These are phyloP conservation scores for Cardiospermum halicacabum DNA, from an alignment of 345 rosid species.

Conservation along the genomic window DNA sequence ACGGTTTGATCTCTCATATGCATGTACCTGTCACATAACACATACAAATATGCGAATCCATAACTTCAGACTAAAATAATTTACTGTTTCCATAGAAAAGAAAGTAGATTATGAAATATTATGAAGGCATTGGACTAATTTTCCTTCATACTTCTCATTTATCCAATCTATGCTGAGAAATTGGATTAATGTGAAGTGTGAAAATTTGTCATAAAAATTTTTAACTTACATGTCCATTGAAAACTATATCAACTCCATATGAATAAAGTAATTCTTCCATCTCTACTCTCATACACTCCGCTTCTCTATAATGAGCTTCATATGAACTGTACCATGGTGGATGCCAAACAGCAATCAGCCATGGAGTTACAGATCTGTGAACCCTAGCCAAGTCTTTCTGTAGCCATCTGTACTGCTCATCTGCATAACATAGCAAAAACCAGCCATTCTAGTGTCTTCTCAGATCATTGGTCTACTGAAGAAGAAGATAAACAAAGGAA, in stretches of 20 bases:
- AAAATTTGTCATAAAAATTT: neutral
- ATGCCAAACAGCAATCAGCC: constrained; percentile 87
- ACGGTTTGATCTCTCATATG: constrained; percentile 90
- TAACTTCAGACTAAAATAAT: neutral
- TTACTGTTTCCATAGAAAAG: neutral
- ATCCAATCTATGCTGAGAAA: neutral
- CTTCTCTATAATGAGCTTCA: constrained; percentile 77
- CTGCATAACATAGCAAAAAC: constrained; percentile 31
- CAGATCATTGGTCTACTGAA: neutral
- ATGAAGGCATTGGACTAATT: neutral
- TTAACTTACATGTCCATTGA: constrained; percentile 70
- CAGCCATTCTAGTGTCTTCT: neutral
- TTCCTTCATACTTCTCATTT: neutral
- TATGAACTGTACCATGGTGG: constrained; percentile 90
- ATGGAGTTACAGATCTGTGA: constrained; percentile 71
- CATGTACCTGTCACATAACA: constrained; percentile 58
- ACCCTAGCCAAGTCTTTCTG: constrained; percentile 60
- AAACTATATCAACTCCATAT: constrained; percentile 63
- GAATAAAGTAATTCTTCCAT: constrained; percentile 73
- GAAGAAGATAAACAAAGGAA: neutral
- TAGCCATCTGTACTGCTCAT: constrained; percentile 78
- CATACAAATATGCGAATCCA: neutral
- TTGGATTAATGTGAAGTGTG: neutral
- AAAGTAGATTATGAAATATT: neutral
- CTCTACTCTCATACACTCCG: constrained; percentile 74